These are phyloP conservation scores for Bonia amplexicaulis DNA, from an alignment of 176 grass and related monocot genomes.

Conservation along the genomic window DNA sequence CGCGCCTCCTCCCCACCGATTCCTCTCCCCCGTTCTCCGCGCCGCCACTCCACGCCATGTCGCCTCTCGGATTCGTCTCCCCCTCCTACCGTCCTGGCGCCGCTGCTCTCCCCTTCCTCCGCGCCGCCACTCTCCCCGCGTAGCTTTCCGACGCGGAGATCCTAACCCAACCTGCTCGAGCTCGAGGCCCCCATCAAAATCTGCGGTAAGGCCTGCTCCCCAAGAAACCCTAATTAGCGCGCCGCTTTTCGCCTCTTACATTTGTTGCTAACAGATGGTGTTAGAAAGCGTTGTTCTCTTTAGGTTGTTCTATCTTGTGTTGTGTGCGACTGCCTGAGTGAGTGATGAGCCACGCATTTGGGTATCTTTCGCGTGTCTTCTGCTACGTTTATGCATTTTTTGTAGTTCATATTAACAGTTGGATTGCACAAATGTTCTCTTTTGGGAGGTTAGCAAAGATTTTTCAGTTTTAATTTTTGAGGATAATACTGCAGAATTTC, in stretches of 20 bases:
- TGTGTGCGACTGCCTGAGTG: neutral
- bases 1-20: too few species aligned
- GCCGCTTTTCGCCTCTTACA: neutral
- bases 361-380: neutral
- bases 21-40: too few species aligned
- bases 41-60: too few species aligned
- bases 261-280: neutral
- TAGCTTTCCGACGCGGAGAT: too few species aligned
- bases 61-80: too few species aligned
- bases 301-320: neutral
- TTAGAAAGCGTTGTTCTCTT: neutral
- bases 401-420: neutral
- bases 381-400: neutral
- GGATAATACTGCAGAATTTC: too few species aligned
- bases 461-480: too few species aligned
- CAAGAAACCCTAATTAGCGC: neutral
- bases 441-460: too few species aligned
- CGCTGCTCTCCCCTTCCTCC: too few species aligned
- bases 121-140: too few species aligned
- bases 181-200: constrained; percentile 94
- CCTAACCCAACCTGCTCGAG: constrained; percentile 81
- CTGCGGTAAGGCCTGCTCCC: constrained; percentile 44
- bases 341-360: neutral
- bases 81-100: too few species aligned
- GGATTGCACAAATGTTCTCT: too few species aligned